phyloP scores from a whole-genome alignment of 164 flowering plant species.

The Vitis rotundifolia region DNA sequence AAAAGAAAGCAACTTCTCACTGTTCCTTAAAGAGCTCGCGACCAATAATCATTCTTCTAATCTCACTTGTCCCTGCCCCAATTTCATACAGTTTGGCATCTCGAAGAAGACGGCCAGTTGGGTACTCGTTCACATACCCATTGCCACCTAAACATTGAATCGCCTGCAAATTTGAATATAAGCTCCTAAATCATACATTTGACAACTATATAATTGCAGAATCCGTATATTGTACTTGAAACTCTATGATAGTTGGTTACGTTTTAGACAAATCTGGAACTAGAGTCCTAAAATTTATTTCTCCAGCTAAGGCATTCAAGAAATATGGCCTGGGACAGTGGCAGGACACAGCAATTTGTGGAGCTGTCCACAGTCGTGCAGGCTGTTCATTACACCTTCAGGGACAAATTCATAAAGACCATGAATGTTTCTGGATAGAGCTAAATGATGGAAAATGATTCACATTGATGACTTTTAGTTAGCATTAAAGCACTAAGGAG shows the following conservation, averaged over 20 bases:
- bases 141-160: conserved; percentile 97
- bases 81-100: conserved; percentile 98
- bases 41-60: conserved; percentile 92
- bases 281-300: no score
- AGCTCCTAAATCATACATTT: neutral
- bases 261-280: no score
- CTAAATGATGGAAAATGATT: no score
- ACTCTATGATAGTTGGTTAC: no score
- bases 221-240: neutral
- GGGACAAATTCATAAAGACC: no score
- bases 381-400: no score
- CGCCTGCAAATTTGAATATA: conserved; percentile 54
- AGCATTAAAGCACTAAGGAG: no score
- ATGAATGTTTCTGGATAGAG: no score
- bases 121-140: conserved; percentile 93
- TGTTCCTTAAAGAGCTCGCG: conserved; percentile 83
- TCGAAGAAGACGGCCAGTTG: conserved; percentile 92
- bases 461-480: no score
- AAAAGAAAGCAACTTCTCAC: conserved; percentile 7
- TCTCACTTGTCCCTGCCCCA: conserved; percentile 98
- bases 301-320: neutral
- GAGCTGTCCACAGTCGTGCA: no score
- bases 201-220: neutral
- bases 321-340: neutral
- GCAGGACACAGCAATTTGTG: neutral